Percentiles rank a stretch among this genome's conserved stretches.
These are phyloP conservation scores for Naumovozyma castellii DNA, from an alignment of 805 yeast species.

Conservation along the genomic window DNA sequence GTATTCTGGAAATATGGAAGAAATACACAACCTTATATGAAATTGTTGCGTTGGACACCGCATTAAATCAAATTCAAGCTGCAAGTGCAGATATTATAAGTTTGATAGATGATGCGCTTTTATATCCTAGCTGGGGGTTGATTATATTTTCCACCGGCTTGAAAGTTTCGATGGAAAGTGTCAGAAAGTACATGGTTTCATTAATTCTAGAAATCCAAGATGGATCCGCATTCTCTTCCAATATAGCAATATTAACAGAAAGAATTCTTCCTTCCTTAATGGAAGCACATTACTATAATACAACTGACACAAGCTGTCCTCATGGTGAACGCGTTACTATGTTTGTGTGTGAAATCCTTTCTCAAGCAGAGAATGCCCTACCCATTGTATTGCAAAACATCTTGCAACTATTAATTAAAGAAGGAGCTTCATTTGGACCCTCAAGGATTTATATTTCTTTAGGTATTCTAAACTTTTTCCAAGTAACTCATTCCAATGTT, in stretches of 20 bases:
- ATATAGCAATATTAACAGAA: conserved; percentile 30
- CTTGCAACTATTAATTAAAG: conserved; percentile 39
- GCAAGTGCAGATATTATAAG: conserved; percentile 54
- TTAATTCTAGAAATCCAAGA: conserved; percentile 46
- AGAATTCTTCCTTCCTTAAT: conserved; percentile 49
- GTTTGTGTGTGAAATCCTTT: conserved; percentile 31
- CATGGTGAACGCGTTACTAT: conserved; percentile 45
- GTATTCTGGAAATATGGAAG: conserved; percentile 46
- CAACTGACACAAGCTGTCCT: conserved; percentile 38
- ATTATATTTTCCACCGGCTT: conserved; percentile 68
- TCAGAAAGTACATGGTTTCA: conserved; percentile 51
- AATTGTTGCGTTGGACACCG: conserved; percentile 74
- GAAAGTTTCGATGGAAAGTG: conserved; percentile 67
- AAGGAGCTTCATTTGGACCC: conserved; percentile 54
- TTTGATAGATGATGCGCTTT: conserved; percentile 42
- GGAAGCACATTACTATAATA: conserved; percentile 53
- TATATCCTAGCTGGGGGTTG: conserved; percentile 65
- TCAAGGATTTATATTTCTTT: conserved; percentile 50
- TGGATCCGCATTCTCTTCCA: conserved; percentile 38
- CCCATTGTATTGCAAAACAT: conserved; percentile 17
- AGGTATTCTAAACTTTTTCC: conserved; percentile 51
- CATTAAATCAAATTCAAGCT: conserved; percentile 77
- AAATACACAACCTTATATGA: conserved; percentile 68
- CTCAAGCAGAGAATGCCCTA: conserved; percentile 1
- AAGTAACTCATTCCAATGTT: conserved; percentile 11